Percentiles rank a stretch among this genome's conserved stretches.
phyloP scores from a whole-genome alignment of 116 monocot species.

The Papilionanthe hybrid region DNA sequence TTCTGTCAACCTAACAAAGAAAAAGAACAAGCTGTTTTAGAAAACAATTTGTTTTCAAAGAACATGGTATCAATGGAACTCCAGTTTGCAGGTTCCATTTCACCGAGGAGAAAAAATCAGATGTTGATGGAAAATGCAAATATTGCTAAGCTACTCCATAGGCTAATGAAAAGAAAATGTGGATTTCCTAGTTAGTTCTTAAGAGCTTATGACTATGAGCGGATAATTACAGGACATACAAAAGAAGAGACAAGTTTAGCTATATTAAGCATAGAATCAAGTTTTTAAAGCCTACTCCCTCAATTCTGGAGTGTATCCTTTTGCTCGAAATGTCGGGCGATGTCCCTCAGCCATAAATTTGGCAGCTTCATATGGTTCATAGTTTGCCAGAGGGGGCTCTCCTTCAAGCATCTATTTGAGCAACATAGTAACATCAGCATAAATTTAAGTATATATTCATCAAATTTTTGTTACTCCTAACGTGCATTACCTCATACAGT shows the following conservation, averaged over 20 bases:
- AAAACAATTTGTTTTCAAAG: background rate
- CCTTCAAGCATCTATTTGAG: constrained; percentile 87
- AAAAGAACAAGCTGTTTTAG: background rate
- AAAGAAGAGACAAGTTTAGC: too few species aligned
- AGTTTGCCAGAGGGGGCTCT: constrained; percentile 73
- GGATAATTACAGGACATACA: too few species aligned
- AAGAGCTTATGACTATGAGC: too few species aligned
- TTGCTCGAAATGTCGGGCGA: constrained; percentile 71
- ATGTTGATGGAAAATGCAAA: background rate
- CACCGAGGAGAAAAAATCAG: background rate
- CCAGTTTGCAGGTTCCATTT: background rate
- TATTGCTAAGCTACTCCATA: too few species aligned
- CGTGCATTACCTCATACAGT: constrained; percentile 72
- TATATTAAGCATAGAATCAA: too few species aligned
- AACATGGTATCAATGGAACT: background rate
- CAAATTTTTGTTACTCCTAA: background rate
- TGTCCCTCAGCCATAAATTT: constrained; percentile 72
- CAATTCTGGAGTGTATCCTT: constrained; percentile 64
- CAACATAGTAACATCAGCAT: constrained; percentile 13
- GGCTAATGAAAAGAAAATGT: background rate
- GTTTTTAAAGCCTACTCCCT: constrained; percentile 57
- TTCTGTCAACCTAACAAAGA: constrained; percentile 54
- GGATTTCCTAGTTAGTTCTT: too few species aligned
- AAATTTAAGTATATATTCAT: background rate
- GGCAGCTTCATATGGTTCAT: constrained; percentile 92